phyloP scores from a whole-genome alignment of 495 filamentous ascomycete genomes.

The Tuber umbilicatum region DNA sequence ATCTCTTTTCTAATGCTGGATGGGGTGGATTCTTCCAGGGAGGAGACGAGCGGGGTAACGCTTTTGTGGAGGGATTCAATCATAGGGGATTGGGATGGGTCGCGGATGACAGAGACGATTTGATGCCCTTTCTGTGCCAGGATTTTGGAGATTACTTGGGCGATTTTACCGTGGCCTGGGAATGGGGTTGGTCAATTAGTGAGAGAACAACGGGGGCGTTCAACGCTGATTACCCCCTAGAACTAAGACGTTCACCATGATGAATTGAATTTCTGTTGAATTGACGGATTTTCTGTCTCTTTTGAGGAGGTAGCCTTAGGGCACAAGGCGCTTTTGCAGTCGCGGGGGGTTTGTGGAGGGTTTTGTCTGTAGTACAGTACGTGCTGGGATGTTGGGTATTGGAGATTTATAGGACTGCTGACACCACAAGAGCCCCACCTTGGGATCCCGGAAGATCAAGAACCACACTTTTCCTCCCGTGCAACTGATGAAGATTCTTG shows the following conservation, averaged over 20 bases:
- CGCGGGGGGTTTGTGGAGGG: neutral
- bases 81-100: conserved; percentile 56
- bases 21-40: conserved; percentile 51
- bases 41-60: conserved; percentile 53
- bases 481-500: neutral
- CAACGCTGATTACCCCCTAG: neutral
- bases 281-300: neutral
- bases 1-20: conserved; percentile 56
- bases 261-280: neutral
- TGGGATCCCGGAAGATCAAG: neutral
- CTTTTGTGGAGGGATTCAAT: conserved; percentile 56
- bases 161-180: conserved; percentile 61
- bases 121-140: conserved; percentile 65
- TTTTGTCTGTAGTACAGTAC: neutral
- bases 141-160: conserved; percentile 67
- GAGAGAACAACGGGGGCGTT: neutral
- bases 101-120: conserved; percentile 71
- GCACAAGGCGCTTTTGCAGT: neutral
- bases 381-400: neutral
- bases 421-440: neutral
- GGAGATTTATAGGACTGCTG: neutral
- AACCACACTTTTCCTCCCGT: neutral
- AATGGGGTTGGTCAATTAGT: neutral
- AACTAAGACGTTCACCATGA: neutral
- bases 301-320: neutral